Conservation (phyloP, 495 filamentous ascomycete genomes). For the Rusavskia elegans region DNA sequence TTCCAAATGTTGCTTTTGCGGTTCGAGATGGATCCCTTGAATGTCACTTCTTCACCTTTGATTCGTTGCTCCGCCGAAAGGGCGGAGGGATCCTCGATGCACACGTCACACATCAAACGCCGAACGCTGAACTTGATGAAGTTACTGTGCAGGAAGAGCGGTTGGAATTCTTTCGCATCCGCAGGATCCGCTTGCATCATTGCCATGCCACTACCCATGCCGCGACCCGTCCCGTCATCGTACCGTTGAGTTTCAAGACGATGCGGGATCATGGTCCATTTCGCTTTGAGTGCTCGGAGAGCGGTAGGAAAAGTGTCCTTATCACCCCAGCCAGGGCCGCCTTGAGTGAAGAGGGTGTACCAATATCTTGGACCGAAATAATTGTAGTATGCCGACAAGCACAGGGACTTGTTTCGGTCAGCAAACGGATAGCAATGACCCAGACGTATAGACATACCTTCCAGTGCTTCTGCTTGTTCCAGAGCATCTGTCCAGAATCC, state of each 20-base stretch:
- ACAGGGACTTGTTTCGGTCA: neutral
- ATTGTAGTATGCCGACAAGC: slow-evolving; percentile 1
- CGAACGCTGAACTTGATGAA: slow-evolving; percentile 1
- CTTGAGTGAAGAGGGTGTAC: slow-evolving; percentile 3
- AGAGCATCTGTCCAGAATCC: slow-evolving; percentile 2
- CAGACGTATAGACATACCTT: neutral
- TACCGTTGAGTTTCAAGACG: neutral
- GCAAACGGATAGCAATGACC: neutral
- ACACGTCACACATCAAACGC: neutral
- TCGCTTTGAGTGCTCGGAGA: neutral
- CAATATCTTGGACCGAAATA: slow-evolving; percentile 1
- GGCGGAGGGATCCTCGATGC: neutral
- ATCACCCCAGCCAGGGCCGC: slow-evolving; percentile 3
- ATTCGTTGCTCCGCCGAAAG: neutral
- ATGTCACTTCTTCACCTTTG: neutral
- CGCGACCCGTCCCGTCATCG: neutral
- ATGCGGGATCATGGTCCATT: neutral
- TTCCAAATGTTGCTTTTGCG: neutral
- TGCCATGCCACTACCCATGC: neutral
- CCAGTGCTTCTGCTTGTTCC: slow-evolving; percentile 1
- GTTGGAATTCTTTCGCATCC: neutral
- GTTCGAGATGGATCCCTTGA: neutral
- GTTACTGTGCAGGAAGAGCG: slow-evolving; percentile 2
- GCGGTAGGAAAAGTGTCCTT: slow-evolving; percentile 4
- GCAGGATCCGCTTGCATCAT: slow-evolving; percentile 2